These are phyloP conservation scores for Ophiostoma sp. DNA, from an alignment of 2,329 filamentous ascomycete genomes.

Conservation along the genomic window DNA sequence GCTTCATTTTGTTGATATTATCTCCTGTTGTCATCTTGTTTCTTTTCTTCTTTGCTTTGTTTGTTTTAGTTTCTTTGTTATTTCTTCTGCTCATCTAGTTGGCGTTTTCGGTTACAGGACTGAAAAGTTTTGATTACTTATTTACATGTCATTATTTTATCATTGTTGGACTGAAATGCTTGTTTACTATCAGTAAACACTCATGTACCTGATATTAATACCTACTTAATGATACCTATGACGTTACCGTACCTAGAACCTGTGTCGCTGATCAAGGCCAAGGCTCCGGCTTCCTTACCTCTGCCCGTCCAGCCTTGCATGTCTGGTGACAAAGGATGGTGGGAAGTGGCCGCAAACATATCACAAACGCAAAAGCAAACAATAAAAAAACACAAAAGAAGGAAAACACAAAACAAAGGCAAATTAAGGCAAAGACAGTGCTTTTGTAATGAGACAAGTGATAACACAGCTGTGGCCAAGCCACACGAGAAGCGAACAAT, in stretches of 20 bases:
- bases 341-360: not conserved
- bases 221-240: not conserved
- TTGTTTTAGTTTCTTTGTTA: not conserved
- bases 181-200: not conserved
- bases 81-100: not conserved
- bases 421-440: constrained; percentile 16
- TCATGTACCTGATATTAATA: not conserved
- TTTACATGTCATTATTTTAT: constrained; percentile 1
- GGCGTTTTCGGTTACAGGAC: constrained; percentile 22
- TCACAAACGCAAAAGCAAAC: not conserved
- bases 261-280: not conserved
- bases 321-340: constrained; percentile 15
- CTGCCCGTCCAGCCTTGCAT: constrained; percentile 13
- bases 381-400: not conserved
- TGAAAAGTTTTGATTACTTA: constrained; percentile 20
- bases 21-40: not conserved
- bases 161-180: not conserved
- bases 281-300: constrained; percentile 19
- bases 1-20: not conserved
- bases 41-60: not conserved
- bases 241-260: not conserved
- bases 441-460: constrained; percentile 9
- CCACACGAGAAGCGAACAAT: constrained; percentile 11
- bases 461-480: not conserved
- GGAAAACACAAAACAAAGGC: constrained; percentile 7